Evolutionary conservation across 306 rosid species (phyloP), one percentile per base, ranked within the genome.

Genomic region (Abrus pulchellus): DNA sequence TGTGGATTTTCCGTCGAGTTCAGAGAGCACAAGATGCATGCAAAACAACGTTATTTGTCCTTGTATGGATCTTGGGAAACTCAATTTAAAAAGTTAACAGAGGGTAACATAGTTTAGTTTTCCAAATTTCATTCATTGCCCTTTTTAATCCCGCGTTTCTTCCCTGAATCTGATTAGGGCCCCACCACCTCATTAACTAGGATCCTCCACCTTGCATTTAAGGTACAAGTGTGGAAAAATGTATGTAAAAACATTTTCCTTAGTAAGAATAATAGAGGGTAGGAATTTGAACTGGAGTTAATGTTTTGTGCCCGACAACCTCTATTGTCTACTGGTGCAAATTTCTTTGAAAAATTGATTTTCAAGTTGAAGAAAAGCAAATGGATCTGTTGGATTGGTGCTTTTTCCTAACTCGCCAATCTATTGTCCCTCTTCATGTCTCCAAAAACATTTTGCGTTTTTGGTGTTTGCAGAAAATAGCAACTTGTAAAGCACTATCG

Each of bases 381-480:
- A 50, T 50, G 47, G 33, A 32, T 12, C 30, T n/a, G 33, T 71
- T 11, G 62, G 48, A 7, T 50, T 32, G 8, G 33, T 33, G 49
- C 36, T 33, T 34, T 53, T 72, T 53, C 63, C 49, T 71, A 32
- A 48, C 48, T 49, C 30, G 2, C 53, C 9, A 32, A 9, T 2
- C 44, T 30, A 8, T 13, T 54, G 30, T 50, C 34, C 34, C 49
- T 12, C 61, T 49, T 70, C 61, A 52, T 34, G 44, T 34, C 9
- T 36, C 9, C 6, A 52, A 53, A 3, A 9, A n/a, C 34, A 71
- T 34, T 50, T 4, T 72, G 62, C 33, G 30, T 9, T 59, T 57
- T 59, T 59, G 13, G 7, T 48, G 44, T 69, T 69, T 69, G 45
- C 32, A 48, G 59, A 69, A 49, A 69, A 48, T 34, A 69, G 7